phyloP scores from a whole-genome alignment of 129 eudicot species.

The Mikania micrantha region DNA sequence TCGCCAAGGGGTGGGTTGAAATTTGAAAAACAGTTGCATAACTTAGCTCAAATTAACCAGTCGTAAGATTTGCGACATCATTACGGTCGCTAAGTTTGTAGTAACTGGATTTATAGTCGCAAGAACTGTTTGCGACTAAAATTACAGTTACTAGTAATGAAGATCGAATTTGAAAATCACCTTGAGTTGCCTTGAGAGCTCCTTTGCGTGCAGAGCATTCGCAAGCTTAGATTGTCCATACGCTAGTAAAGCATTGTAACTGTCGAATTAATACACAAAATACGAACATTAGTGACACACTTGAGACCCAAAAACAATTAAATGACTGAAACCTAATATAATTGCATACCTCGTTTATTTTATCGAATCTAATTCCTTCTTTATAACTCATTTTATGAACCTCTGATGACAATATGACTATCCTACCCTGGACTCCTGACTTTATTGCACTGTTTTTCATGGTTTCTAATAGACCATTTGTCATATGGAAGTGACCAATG shows the following conservation, averaged over 20 bases:
- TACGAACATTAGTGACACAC: not conserved
- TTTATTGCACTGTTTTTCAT: slow-evolving; percentile 66
- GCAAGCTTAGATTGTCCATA: slow-evolving; percentile 97
- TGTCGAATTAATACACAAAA: not conserved
- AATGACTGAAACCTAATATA: no score
- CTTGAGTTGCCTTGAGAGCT: slow-evolving; percentile 68
- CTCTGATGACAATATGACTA: slow-evolving; percentile 65
- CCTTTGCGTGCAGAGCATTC: slow-evolving; percentile 79
- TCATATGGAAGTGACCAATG: slow-evolving; percentile 73
- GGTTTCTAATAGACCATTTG: slow-evolving; percentile 61
- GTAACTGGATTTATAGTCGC: no score
- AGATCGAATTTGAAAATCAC: slow-evolving; percentile 17
- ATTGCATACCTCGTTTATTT: slow-evolving; percentile 52
- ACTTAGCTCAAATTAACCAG: no score
- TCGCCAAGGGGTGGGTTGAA: no score
- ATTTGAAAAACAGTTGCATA: no score
- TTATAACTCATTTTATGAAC: slow-evolving; percentile 41
- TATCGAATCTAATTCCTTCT: slow-evolving; percentile 74
- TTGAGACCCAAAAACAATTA: not conserved
- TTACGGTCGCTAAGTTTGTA: no score
- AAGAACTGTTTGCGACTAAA: no score
- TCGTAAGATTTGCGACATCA: no score
- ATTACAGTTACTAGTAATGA: no score
- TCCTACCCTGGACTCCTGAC: slow-evolving; percentile 65
- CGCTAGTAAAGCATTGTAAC: slow-evolving; percentile 38